These are phyloP conservation scores for Calamus simplicifolius DNA, from an alignment of 176 grass and related monocot species.

Conservation along the genomic window DNA sequence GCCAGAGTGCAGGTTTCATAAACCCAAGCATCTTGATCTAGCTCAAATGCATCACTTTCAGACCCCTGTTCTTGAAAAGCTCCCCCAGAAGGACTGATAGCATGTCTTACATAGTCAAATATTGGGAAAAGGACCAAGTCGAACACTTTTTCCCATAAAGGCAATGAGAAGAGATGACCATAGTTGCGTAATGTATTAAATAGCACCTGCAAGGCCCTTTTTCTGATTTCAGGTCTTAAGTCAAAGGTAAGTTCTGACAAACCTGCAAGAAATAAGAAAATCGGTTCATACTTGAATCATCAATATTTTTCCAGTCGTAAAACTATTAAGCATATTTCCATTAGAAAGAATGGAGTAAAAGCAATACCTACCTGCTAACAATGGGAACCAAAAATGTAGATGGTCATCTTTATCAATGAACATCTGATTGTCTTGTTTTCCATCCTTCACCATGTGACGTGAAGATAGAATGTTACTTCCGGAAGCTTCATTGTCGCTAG, in stretches of 20 bases:
- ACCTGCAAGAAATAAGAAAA: slow-evolving; percentile 38
- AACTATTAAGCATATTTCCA: background rate
- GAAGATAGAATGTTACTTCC: slow-evolving; percentile 45
- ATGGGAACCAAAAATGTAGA: slow-evolving; percentile 98
- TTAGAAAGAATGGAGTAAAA: background rate
- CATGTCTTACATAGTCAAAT: slow-evolving; percentile 98
- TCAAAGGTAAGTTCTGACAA: slow-evolving; percentile 99
- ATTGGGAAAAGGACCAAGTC: slow-evolving; percentile 99
- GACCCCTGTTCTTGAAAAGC: slow-evolving; percentile 52
- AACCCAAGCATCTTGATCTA: slow-evolving; percentile 98
- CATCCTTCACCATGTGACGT: slow-evolving; percentile 51
- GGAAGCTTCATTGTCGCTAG: slow-evolving; percentile 50
- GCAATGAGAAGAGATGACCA: slow-evolving; percentile 95
- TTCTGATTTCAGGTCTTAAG: slow-evolving; percentile 91
- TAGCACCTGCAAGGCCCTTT: slow-evolving; percentile 93
- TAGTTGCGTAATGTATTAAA: slow-evolving; percentile 98
- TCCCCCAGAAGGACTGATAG: slow-evolving; percentile 65
- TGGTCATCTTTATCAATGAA: slow-evolving; percentile 82
- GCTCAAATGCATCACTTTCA: slow-evolving; percentile 54
- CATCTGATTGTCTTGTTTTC: slow-evolving; percentile 51
- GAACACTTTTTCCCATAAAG: slow-evolving; percentile 98
- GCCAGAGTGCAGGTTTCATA: slow-evolving; percentile 97
- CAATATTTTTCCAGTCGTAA: too few relatives aligned
- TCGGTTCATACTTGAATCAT: too few relatives aligned
- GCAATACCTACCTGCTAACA: slow-evolving; percentile 65